Percentiles rank a stretch among this genome's conserved stretches.
Evolutionary conservation across 2,329 filamentous ascomycete species (phyloP).

Genomic region (Calonectria montana): DNA sequence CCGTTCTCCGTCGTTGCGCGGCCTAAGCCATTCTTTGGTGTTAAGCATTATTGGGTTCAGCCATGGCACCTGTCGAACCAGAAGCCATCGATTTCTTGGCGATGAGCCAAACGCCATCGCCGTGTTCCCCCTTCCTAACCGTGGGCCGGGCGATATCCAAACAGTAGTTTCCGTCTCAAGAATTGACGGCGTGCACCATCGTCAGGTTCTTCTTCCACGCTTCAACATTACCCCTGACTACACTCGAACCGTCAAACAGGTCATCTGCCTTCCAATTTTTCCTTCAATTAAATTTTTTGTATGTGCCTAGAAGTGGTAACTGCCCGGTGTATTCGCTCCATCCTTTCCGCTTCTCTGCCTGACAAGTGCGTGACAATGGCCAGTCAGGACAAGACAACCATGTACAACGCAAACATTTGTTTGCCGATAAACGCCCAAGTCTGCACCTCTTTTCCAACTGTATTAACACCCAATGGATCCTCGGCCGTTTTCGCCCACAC

Average conservation of each 20-base stretch:
- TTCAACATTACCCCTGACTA: neutral
- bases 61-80: conserved; percentile 1
- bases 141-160: neutral
- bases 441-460: conserved; percentile 4
- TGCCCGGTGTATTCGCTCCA: conserved; percentile 4
- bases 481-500: neutral
- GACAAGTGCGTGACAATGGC: conserved; percentile 6
- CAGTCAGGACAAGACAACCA: conserved; percentile 3
- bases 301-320: conserved; percentile 13
- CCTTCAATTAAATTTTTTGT: conserved; percentile 19
- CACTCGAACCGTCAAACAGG: neutral
- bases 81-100: neutral
- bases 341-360: neutral
- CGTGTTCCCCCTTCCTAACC: neutral
- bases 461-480: conserved; percentile 15
- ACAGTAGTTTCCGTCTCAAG: neutral
- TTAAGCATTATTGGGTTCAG: neutral
- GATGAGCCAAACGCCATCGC: neutral
- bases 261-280: neutral
- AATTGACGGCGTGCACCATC: neutral
- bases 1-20: neutral
- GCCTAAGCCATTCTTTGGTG: neutral
- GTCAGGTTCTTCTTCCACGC: neutral
- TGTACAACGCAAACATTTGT: neutral
- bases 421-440: conserved; percentile 1